Percentiles rank a stretch among this genome's conserved stretches.
Conservation (phyloP, 108 stramenopile species). For the Fragilariopsis cylindrus region DNA sequence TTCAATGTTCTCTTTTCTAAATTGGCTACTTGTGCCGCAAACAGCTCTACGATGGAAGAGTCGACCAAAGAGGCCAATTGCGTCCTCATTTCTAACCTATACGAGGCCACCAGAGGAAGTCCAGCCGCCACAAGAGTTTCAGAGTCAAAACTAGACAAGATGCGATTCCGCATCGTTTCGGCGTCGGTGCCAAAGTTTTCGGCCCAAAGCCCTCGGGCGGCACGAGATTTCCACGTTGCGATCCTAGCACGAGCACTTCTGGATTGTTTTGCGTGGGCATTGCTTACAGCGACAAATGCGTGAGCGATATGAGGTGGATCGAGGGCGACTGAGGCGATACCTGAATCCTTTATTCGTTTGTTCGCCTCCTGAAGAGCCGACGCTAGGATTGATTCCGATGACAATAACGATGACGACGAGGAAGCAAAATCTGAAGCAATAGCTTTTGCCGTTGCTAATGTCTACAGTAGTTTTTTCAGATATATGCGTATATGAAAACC, state of each 20-base stretch:
- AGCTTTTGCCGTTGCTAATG: slow-evolving; percentile 41
- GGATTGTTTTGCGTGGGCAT: slow-evolving; percentile 66
- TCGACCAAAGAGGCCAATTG: slow-evolving; percentile 68
- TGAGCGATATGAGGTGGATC: slow-evolving; percentile 75
- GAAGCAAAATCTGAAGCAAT: slow-evolving; percentile 35
- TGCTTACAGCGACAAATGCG: slow-evolving; percentile 66
- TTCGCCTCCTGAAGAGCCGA: slow-evolving; percentile 56
- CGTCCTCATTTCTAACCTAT: slow-evolving; percentile 59
- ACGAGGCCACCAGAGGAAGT: slow-evolving; percentile 54
- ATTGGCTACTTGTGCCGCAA: slow-evolving; percentile 58
- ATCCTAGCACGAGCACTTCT: slow-evolving; percentile 66
- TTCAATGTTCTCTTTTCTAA: slow-evolving; percentile 59
- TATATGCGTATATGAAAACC: neutral
- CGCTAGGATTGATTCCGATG: slow-evolving; percentile 36
- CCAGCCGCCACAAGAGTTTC: slow-evolving; percentile 79
- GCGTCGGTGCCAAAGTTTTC: slow-evolving; percentile 70
- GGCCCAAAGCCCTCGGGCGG: slow-evolving; percentile 62
- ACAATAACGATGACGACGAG: slow-evolving; percentile 17
- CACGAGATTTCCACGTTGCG: slow-evolving; percentile 66
- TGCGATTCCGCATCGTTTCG: slow-evolving; percentile 44
- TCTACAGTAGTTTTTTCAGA: slow-evolving; percentile 22
- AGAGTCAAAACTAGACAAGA: slow-evolving; percentile 66
- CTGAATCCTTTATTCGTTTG: slow-evolving; percentile 39
- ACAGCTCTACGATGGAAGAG: slow-evolving; percentile 54
- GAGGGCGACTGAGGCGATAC: slow-evolving; percentile 46